Conservation (phyloP, 2,329 filamentous ascomycete species). For the Periconia sp. region DNA sequence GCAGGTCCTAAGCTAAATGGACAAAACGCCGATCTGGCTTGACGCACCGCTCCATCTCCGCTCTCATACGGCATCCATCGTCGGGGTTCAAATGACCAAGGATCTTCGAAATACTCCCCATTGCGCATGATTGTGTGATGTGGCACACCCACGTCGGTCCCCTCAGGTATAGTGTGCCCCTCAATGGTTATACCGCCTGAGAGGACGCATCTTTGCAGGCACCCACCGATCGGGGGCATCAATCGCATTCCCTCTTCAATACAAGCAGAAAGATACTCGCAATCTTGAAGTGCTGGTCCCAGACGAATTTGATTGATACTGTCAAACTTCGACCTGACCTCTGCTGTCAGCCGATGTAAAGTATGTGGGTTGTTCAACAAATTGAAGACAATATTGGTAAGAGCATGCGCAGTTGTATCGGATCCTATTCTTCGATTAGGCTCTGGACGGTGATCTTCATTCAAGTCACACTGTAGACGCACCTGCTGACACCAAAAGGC, state of each 20-base stretch:
- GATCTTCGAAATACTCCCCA: constrained; percentile 18
- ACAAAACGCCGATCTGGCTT: no score
- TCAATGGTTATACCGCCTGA: constrained; percentile 2
- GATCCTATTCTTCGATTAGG: no score
- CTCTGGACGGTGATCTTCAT: not conserved
- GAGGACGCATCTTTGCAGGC: not conserved
- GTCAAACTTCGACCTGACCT: constrained; percentile 13
- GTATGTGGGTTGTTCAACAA: constrained; percentile 32
- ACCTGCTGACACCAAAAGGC: constrained; percentile 38
- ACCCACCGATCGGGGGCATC: constrained; percentile 4
- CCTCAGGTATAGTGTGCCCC: not conserved
- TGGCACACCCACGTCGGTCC: constrained; percentile 5
- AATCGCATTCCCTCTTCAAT: constrained; percentile 27
- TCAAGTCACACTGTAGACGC: not conserved
- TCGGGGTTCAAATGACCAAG: constrained; percentile 21
- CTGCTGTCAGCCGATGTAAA: constrained; percentile 8
- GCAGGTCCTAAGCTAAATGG: no score
- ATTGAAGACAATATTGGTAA: constrained; percentile 35
- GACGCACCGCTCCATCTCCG: no score
- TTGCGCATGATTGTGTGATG: constrained; percentile 3
- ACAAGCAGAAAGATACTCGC: constrained; percentile 21
- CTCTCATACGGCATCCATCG: constrained; percentile 33
- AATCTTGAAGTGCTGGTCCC: constrained; percentile 13
- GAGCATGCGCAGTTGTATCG: constrained; percentile 37
- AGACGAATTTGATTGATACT: constrained; percentile 14